Base-by-base conservation (phyloP, 2,329 filamentous ascomycete species). In the Aspergillus awamori region DNA sequence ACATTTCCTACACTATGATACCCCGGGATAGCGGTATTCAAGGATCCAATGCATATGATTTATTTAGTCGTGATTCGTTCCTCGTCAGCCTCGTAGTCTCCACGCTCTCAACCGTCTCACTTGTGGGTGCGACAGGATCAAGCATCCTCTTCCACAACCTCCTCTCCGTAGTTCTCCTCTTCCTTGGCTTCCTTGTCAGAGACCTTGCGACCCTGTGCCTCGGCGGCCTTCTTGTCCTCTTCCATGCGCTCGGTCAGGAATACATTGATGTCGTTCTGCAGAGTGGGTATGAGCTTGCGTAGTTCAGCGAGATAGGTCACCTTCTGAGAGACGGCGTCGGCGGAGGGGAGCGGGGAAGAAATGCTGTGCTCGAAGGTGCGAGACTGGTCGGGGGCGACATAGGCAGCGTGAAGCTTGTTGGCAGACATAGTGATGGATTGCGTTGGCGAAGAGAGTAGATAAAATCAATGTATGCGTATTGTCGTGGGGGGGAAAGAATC, bases 161-260 rank as follows among this genome's bases (percentile, higher is more conserved):
- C 92, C 76, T 96, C 93, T 52, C 92, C 93, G 73, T 97, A 96
- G 72, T 93, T 84, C 64, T 85, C 83, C 62, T 82, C 81, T 58
- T 82, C 80, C 57, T 77, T 76, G 52, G 74, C 71, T 62, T 77
- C 75, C 55, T 76, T 72, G 22, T 74, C 74, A n/a, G 74, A 77
- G 24, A 75, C 60, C 41, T 71, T 67, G 33, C 79, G 70, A 8
- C 69, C 71, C 30, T 69, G 67, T 8, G 74, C 74, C 15, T 70
- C 72, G 7, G 76, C 75, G 1, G 65, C 61, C 33, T 73, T 73
- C 63, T 85, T 87, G 63, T 88, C 86, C 63, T 87, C 82, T 48
- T 84, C 85, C 86, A 88, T 88, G 62, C 83, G 84, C 65, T 81
- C 75, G 17, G 86, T 89, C 67, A 89, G 69, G 65, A 86, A 87